Conservation (phyloP, 2,329 filamentous ascomycete genomes). For the Aspergillus tamarii region DNA sequence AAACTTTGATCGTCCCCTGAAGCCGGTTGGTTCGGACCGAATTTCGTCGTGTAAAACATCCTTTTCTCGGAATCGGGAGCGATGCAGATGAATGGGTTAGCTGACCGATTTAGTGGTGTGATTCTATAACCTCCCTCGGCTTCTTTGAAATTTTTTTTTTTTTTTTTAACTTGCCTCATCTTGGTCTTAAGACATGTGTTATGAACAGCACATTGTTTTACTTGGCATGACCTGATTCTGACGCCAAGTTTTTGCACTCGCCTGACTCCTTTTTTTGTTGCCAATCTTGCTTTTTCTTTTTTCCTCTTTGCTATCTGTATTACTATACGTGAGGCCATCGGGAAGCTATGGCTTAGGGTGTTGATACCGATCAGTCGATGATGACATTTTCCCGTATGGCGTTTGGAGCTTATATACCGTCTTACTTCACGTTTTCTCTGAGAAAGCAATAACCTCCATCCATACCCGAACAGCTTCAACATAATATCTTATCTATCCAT, state of each 20-base stretch:
- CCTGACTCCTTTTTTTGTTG: constrained; percentile 7
- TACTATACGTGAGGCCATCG: background rate
- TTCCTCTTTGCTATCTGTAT: background rate
- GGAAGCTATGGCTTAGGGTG: background rate
- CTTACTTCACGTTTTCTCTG: background rate
- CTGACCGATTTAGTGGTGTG: constrained; percentile 12
- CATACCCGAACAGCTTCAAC: background rate
- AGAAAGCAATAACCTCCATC: background rate
- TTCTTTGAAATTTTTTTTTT: constrained; percentile 1
- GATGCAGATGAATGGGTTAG: background rate
- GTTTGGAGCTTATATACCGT: constrained; percentile 1
- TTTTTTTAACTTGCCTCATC: background rate
- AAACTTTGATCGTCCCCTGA: constrained; percentile 6
- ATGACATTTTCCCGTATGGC: constrained; percentile 3
- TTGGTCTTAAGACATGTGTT: constrained; percentile 1
- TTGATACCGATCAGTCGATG: background rate
- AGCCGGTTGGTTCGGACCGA: constrained; percentile 10
- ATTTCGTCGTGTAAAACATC: constrained; percentile 4
- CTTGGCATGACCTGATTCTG: constrained; percentile 4
- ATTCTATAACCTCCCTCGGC: background rate
- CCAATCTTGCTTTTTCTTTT: background rate
- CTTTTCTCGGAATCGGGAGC: background rate
- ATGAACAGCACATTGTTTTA: constrained; percentile 8
- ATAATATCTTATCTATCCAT: background rate
- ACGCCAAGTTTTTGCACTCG: background rate